A percentile compares a stretch with the other conserved stretches of the same genome.
phyloP scores from a whole-genome alignment of 345 rosid genomes.

The Lepidium aucheri region DNA sequence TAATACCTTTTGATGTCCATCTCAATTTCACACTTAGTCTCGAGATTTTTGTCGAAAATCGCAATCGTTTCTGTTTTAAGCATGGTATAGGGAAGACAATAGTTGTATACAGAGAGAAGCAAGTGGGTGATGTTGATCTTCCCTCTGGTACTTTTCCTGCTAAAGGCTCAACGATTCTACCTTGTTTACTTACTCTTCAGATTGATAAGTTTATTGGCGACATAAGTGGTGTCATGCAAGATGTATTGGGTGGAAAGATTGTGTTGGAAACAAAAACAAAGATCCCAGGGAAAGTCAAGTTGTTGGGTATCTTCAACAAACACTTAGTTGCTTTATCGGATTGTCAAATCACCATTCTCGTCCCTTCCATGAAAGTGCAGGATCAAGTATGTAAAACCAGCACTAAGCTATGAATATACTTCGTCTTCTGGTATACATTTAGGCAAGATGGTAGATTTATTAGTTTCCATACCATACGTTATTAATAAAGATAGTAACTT shows the following conservation, averaged over 20 bases:
- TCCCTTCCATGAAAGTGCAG: constrained; percentile 28
- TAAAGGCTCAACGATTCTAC: constrained; percentile 11
- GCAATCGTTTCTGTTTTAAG: constrained; percentile 33
- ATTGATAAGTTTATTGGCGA: constrained; percentile 24
- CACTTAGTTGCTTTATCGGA: constrained; percentile 29
- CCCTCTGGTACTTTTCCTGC: constrained; percentile 30
- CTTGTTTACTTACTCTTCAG: constrained; percentile 31
- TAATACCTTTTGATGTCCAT: constrained; percentile 26
- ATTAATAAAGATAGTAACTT: background rate
- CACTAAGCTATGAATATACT: constrained; percentile 17
- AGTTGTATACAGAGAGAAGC: constrained; percentile 18
- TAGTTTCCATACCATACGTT: background rate
- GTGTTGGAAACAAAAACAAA: constrained; percentile 29
- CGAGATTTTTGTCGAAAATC: constrained; percentile 30
- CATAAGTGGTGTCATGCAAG: constrained; percentile 12
- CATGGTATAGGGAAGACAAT: constrained; percentile 35
- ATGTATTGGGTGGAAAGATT: constrained; percentile 29
- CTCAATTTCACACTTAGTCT: constrained; percentile 38
- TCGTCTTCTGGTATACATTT: background rate
- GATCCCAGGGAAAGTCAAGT: constrained; percentile 39
- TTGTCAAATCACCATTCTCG: constrained; percentile 27
- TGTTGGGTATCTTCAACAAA: constrained; percentile 35
- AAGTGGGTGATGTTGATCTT: constrained; percentile 37
- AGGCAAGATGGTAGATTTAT: background rate
- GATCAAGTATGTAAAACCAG: constrained; percentile 33